phyloP scores from a whole-genome alignment of 345 rosid genomes.

The Trapa incisa region DNA sequence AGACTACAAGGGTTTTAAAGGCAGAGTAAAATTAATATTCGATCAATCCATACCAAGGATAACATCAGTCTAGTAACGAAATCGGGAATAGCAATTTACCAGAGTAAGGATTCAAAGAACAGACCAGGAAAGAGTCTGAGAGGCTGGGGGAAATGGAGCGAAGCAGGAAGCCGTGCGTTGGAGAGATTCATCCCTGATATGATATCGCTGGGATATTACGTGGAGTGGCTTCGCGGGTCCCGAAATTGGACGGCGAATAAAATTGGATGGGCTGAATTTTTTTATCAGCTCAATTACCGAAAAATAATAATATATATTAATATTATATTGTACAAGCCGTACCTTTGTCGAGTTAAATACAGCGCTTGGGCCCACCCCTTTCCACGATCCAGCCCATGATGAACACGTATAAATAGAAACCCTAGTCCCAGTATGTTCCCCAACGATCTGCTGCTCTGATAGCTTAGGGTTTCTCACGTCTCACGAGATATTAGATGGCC shows the following conservation, averaged over 20 bases:
- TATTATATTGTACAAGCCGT: no score
- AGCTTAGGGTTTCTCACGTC: not conserved
- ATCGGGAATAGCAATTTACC: not conserved
- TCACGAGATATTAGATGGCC: constrained; percentile 6
- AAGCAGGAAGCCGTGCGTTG: not conserved
- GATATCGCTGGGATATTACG: not conserved
- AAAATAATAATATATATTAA: no score
- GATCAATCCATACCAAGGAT: not conserved
- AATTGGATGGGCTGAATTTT: no score
- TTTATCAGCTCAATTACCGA: no score
- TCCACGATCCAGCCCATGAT: not conserved
- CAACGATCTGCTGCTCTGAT: not conserved
- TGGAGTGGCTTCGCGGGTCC: not conserved
- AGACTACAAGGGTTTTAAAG: not conserved
- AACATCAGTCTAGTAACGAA: not conserved
- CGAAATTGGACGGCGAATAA: not conserved
- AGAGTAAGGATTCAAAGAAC: not conserved
- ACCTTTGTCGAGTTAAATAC: not conserved
- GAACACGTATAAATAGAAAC: not conserved
- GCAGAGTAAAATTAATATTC: not conserved
- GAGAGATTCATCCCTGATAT: not conserved
- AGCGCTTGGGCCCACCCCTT: not conserved
- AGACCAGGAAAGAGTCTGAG: not conserved
- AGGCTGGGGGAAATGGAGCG: not conserved
- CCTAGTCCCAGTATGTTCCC: not conserved